Conservation (phyloP, 768 basidiomycete species). For the Dioszegia crocea region DNA sequence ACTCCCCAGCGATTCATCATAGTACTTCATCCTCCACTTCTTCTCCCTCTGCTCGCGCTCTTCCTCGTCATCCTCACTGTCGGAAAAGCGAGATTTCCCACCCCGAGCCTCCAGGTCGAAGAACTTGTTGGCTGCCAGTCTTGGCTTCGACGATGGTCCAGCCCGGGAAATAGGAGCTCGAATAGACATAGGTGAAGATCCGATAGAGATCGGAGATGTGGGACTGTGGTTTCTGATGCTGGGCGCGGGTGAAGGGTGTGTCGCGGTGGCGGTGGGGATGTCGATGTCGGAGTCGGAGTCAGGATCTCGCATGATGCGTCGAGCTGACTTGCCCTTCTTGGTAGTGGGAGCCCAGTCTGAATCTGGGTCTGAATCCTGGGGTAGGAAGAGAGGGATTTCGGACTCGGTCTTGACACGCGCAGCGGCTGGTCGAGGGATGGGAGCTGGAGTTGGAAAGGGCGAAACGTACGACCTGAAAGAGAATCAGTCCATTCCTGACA, state of each 20-base stretch:
- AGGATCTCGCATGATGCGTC: constrained; percentile 1
- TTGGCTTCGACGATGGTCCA: background rate
- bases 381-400: constrained; percentile 5
- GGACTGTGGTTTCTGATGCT: background rate
- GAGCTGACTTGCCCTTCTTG: background rate
- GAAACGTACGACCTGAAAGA: background rate
- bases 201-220: background rate
- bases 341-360: background rate
- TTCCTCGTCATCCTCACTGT: constrained; percentile 11
- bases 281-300: background rate
- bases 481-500: too few species aligned
- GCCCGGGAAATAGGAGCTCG: background rate
- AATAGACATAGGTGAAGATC: background rate
- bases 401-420: too few species aligned
- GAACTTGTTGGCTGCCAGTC: background rate
- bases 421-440: background rate
- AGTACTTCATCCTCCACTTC: constrained; percentile 11
- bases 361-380: background rate
- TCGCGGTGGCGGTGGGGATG: background rate
- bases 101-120: background rate
- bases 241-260: background rate
- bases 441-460: constrained; percentile 5
- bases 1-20: constrained; percentile 29
- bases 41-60: constrained; percentile 9
- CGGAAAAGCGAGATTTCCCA: background rate